These are phyloP conservation scores for Candida maesae DNA, from an alignment of 805 yeast genomes.

Conservation along the genomic window DNA sequence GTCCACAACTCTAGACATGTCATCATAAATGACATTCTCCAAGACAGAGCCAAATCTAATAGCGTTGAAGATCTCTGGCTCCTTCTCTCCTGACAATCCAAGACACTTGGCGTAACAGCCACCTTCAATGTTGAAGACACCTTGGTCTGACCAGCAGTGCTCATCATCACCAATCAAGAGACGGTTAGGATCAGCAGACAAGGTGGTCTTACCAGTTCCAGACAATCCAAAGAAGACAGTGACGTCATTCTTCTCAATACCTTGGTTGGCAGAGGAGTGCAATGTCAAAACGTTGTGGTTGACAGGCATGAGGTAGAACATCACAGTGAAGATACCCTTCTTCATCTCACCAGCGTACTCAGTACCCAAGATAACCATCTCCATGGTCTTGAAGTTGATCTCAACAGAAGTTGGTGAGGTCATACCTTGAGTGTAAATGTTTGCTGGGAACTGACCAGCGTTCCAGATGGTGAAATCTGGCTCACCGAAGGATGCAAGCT, in stretches of 20 bases:
- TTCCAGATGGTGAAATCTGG: conserved; percentile 98
- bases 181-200: conserved; percentile 95
- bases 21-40: conserved; percentile 89
- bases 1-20: conserved; percentile 75
- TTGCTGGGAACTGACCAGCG: conserved; percentile 99
- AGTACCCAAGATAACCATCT: conserved; percentile 97
- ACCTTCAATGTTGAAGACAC: conserved; percentile 99
- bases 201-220: conserved; percentile 97
- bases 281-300: conserved; percentile 86
- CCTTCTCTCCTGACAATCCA: conserved; percentile 84
- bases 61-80: conserved; percentile 96
- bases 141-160: conserved; percentile 98
- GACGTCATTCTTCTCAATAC: conserved; percentile 74
- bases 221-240: conserved; percentile 95
- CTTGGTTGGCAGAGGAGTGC: conserved; percentile 95
- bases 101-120: conserved; percentile 99
- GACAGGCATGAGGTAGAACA: conserved; percentile 98
- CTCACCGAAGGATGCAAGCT: conserved; percentile 84
- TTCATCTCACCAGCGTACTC: conserved; percentile 99
- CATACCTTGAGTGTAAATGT: conserved; percentile 95
- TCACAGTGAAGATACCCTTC: conserved; percentile 97
- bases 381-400: conserved; percentile 95
- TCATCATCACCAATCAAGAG: conserved; percentile 96
- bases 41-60: conserved; percentile 91
- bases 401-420: conserved; percentile 94